phyloP scores from a whole-genome alignment of 1,284 basidiomycete species.

The Malassezia caprae region DNA sequence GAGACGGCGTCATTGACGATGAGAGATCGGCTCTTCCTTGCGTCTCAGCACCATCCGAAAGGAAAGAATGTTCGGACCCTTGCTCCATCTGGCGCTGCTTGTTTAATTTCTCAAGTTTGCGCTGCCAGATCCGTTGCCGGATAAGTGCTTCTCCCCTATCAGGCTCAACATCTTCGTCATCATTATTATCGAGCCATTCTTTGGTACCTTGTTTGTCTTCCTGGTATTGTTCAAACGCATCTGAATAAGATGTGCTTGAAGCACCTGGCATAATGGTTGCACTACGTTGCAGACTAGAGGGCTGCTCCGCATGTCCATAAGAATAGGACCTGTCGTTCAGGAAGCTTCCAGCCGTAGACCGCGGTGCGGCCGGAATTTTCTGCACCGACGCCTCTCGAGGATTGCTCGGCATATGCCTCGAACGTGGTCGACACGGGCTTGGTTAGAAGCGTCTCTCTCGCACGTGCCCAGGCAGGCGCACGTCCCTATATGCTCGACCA shows the following conservation, averaged over 20 bases:
- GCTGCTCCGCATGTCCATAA: background rate
- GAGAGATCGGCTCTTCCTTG: background rate
- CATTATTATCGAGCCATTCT: slow-evolving; percentile 22
- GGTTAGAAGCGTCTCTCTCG: background rate
- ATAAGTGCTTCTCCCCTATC: slow-evolving; percentile 56
- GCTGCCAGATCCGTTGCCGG: slow-evolving; percentile 52
- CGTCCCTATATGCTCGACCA: background rate
- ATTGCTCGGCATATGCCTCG: background rate
- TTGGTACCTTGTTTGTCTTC: background rate
- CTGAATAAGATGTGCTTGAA: background rate
- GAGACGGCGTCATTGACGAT: background rate
- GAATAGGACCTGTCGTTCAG: background rate
- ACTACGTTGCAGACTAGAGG: background rate
- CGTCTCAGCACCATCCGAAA: background rate
- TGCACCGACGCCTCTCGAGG: background rate
- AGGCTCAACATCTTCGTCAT: slow-evolving; percentile 52
- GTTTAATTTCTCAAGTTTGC: slow-evolving; percentile 45
- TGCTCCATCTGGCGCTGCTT: slow-evolving; percentile 47
- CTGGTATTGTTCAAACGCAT: background rate
- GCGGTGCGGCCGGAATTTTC: background rate
- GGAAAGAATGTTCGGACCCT: background rate
- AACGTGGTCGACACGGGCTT: background rate
- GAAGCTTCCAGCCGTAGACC: background rate
- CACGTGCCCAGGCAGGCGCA: background rate
- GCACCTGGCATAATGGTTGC: background rate